Evolutionary conservation across 257 asterid species (phyloP), one percentile per base, ranked within the genome.

Genomic region (Rehmannia glutinosa): DNA sequence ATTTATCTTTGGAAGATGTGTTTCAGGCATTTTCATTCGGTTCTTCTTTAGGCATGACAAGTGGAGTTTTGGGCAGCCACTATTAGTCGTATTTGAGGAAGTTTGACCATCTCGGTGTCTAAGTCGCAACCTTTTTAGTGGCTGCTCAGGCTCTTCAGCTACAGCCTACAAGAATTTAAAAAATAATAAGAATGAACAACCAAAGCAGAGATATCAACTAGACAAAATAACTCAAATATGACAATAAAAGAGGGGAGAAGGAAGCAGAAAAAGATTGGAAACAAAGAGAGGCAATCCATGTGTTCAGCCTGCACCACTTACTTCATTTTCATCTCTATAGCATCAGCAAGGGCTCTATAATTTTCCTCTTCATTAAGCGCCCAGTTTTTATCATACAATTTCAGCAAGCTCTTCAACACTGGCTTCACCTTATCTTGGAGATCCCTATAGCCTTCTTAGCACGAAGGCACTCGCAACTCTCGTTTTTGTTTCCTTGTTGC

Each of bases 301-400:
- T 38, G 2, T 58, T 66, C 27, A 66, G 53, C 68, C 66, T 21
- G 13, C 36, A 60, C 17, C 27, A 76, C 84, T 69, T 81, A 93
- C 97, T 77, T 81, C 70, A n/a, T 57, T 62, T 75, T 83, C 92
- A 54, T 86, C 94, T 59, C 66, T 69, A 53, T 88, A 60, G 96
- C 95, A 82, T 93, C 97, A 3, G 85, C 87, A 57, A 93, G 99
- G 73, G 75, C 91, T 60, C 95, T 78, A 75, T 86, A 93, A 39
- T 85, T 86, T 75, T 85, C 96, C 52, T 69, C 92, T 76, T 90
- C 99, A 66, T 90, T 93, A 43, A 72, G 94, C 45, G 45, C 84
- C 99, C 99, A 93, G 69, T 90, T 88, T 65, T 86, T 81, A 21
- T 86, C 84, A 66, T 71, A 86, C 81, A 86, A 24, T 74, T 66